Evolutionary conservation across 371 early-diverging fungal species (phyloP), one percentile per base, ranked within the genome.

Genomic region (Parasitella parasitica): DNA sequence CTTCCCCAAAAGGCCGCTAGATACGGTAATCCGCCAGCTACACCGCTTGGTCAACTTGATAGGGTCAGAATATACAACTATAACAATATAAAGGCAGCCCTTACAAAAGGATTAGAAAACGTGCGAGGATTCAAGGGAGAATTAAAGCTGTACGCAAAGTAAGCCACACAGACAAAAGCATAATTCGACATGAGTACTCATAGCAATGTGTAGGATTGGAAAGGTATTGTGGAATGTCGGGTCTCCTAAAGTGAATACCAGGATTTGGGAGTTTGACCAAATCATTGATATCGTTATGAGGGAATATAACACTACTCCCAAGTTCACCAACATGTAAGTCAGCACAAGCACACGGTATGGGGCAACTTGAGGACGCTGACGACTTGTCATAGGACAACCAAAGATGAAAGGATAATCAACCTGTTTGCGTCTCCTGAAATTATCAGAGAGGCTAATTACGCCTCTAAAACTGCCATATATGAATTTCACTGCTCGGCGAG

Each of bases 401-500:
- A 20, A n/a, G 39, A 63, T 12, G n/a, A 55, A 15, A 22, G 38
- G 11, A 49, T 56, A 0, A 27, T 63, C 3, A 49, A 53, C n/a
- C 7, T 50, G 6, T 43, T 46, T 4, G 30, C 39, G 20, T 56
- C 57, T 18, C n/a, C 35, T 37, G 16, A 16, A 4, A 34, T 64
- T 8, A 18, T 54, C 6, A 34, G 7, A 0, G 11, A 12, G 9
- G 16, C 12, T 12, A 6, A 20, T 1, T 26, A 24, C 12, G 37
- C 30, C 20, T 39, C 15, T 1, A 57, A 43, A 43, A 64, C 53
- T 0, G 26, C 57, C 5, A 52, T 32, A 49, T 81, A 73, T 57
- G 84, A 83, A 48, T 76, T 83, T 24, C 63, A 72, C 34, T 70
- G 75, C 6, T 49, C 61, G 8, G 78, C 82, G 13, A 58, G 81